A percentile compares a stretch with the other conserved stretches of the same genome.
These are phyloP conservation scores for Raddia guianensis DNA, from an alignment of 176 grass and related monocot species.

Conservation along the genomic window DNA sequence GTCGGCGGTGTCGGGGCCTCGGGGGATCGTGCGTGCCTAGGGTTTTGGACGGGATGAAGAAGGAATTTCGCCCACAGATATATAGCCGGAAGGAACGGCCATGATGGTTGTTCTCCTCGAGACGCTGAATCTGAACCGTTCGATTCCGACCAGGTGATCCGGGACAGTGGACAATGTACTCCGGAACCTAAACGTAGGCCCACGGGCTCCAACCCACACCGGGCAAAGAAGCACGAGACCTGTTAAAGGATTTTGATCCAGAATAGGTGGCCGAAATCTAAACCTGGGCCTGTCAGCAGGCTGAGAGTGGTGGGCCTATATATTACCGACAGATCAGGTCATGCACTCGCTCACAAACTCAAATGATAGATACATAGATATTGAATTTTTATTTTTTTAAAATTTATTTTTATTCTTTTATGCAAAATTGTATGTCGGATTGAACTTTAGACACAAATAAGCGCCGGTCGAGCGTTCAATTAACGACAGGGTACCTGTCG, in stretches of 20 bases:
- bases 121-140: background rate
- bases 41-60: background rate
- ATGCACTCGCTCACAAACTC: background rate
- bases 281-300: background rate
- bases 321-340: background rate
- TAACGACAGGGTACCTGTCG: no score
- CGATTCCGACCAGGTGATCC: background rate
- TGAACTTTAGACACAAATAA: no score
- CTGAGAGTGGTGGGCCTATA: background rate
- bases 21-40: background rate
- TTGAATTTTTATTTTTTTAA: no score
- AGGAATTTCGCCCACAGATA: background rate
- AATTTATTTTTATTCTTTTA: no score
- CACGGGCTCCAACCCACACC: background rate
- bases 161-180: background rate
- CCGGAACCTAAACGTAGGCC: background rate
- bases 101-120: background rate
- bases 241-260: background rate
- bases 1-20: conserved; percentile 24
- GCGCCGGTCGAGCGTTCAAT: no score
- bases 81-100: background rate
- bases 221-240: background rate
- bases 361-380: no score
- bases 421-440: no score
- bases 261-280: no score